A percentile compares a stretch with the other conserved stretches of the same genome.
phyloP scores from a whole-genome alignment of 768 basidiomycete species.

The Pleurotus sapidus region DNA sequence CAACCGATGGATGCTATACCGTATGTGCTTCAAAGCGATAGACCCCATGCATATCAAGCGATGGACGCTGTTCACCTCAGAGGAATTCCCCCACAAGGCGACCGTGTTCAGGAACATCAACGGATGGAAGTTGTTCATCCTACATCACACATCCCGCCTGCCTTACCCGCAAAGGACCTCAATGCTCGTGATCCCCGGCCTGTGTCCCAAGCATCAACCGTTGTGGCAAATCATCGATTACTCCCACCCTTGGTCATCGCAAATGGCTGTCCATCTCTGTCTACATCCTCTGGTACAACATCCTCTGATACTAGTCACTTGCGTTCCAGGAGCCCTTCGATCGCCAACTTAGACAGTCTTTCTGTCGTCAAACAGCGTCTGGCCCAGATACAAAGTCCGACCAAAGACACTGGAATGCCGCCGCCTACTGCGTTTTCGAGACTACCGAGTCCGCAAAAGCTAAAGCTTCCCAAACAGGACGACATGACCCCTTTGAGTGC shows the following conservation, averaged over 20 bases:
- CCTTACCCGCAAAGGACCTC: too few relatives aligned
- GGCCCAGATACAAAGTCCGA: conserved; percentile 41
- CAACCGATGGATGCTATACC: too few relatives aligned
- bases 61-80: too few relatives aligned
- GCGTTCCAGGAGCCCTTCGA: conserved; percentile 48
- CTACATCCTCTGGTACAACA: not conserved
- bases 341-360: conserved; percentile 54
- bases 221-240: not conserved
- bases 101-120: too few relatives aligned
- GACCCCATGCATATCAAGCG: too few relatives aligned
- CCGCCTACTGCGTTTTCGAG: not conserved
- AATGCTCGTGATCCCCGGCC: conserved; percentile 11
- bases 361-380: conserved; percentile 69
- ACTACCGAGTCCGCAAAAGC: not conserved
- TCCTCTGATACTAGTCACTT: conserved; percentile 23
- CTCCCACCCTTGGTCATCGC: not conserved
- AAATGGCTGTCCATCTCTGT: not conserved
- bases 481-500: not conserved
- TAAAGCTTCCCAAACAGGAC: not conserved
- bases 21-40: too few relatives aligned
- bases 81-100: too few relatives aligned
- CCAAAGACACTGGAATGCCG: not conserved
- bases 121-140: too few relatives aligned
- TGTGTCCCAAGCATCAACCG: conserved; percentile 11
- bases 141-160: too few relatives aligned